Evolutionary conservation across 441 rosid genomes (phyloP), one percentile per base, ranked within the genome.

Genomic region (Pelargonium fulgidum): DNA sequence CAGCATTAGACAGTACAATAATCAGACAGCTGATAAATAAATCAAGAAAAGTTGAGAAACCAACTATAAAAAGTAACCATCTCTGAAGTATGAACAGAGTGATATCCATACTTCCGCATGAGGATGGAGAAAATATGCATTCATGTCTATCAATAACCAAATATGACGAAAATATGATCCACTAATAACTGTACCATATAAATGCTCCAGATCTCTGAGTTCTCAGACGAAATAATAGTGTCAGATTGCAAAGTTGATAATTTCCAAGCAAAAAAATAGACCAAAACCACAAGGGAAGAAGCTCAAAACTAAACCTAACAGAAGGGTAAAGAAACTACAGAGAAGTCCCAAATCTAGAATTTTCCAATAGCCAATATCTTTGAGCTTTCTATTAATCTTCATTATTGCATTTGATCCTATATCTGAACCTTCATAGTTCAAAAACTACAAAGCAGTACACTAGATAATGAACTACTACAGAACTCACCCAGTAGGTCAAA

Each of bases 1-100:
- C 66, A 79, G 68, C 56, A 79, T 73, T 77, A 72, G 19, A 14
- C 61, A 64, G 16, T 12, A 39, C 22, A 73, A 52, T 47, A 33
- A 76, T 68, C 16, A 75, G 62, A 39, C 45, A 62, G 63, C 54
- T 65, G 16, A 36, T 39, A 41, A 61, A 67, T 65, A 66, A 64
- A 10, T 22, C 50, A 63, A 42, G 59, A 50, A 54, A n/a, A 39
- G 22, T 39, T 13, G 58, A 50, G 58, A 50, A 50, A 13, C 58
- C 58, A 50, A 50, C 19, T 50, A 50, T 12, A 17, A 50, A 50
- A 50, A 17, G 58, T 10, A 29, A 3, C 20, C 4, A 13, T 48
- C 54, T 48, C 54, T 48, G n/a, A 14, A 48, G 14, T 48, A 48
- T 48, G 4, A 48, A 48, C 54, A 48, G 5, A 12, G 54, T 11